A percentile compares a stretch with the other conserved stretches of the same genome.
These are phyloP conservation scores for Aspergillus fijiensis DNA, from an alignment of 2,329 filamentous ascomycete genomes.

Conservation along the genomic window DNA sequence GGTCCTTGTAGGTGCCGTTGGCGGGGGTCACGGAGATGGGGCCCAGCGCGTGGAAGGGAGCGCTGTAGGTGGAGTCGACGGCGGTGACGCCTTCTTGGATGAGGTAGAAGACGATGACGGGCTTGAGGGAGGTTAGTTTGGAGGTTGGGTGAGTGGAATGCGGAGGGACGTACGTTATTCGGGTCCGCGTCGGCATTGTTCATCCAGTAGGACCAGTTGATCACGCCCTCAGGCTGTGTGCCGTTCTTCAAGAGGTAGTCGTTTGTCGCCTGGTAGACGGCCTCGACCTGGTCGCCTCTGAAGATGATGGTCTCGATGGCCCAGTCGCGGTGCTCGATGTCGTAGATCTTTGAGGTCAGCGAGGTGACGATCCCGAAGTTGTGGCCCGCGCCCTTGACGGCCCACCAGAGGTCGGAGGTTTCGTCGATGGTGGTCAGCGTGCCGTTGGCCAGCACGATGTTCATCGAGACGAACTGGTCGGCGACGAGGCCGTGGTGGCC, in stretches of 20 bases:
- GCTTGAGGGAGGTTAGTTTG: conserved; percentile 13
- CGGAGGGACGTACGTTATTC: conserved; percentile 19
- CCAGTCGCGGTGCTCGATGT: conserved; percentile 38
- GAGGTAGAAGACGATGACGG: conserved; percentile 33
- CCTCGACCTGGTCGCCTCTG: conserved; percentile 51
- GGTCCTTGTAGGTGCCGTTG: conserved; percentile 48
- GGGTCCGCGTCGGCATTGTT: conserved; percentile 28
- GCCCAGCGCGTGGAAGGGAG: conserved; percentile 47
- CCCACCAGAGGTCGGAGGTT: conserved; percentile 57
- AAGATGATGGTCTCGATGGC: conserved; percentile 48
- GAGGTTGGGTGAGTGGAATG: not conserved
- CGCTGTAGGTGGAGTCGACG: conserved; percentile 44
- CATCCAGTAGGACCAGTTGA: conserved; percentile 48
- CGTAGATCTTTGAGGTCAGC: conserved; percentile 50
- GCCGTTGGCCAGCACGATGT: conserved; percentile 55
- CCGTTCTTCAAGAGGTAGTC: conserved; percentile 46
- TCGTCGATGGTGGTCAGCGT: conserved; percentile 39
- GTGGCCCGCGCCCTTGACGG: conserved; percentile 56
- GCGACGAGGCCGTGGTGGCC: conserved; percentile 54
- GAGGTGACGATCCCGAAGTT: conserved; percentile 60
- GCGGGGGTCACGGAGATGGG: conserved; percentile 36
- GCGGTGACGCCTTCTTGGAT: conserved; percentile 37
- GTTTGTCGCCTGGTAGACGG: conserved; percentile 50
- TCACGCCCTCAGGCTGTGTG: conserved; percentile 46
- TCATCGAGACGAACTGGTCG: conserved; percentile 55